Evolutionary conservation across 2,329 filamentous ascomycete genomes (phyloP), one percentile per base, ranked within the genome.

Genomic region (Penicillium aurantiogriseum): DNA sequence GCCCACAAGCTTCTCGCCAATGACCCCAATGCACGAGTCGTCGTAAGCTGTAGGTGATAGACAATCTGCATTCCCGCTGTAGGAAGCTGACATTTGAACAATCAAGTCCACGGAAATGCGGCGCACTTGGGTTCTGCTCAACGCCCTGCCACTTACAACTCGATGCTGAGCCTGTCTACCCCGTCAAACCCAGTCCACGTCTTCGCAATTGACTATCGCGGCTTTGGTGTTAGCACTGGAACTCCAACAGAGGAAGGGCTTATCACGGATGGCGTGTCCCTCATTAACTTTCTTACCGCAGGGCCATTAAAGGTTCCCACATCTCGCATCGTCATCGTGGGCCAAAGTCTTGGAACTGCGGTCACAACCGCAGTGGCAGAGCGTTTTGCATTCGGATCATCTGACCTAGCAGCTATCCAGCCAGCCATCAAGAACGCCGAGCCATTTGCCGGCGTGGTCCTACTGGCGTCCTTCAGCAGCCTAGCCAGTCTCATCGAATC

Each of bases 121-220:
- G 93, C 91, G 5, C 90, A 95, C 67, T 75, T 97, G 31, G 91
- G 88, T 19, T 90, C 95, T 72, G 86, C 85, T 58, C 83, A 87
- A 71, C 86, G 93, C 17, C 88, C 91, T 2, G 81, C 86, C 33
- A 89, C 86, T 56, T 95, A 95, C 72, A 90, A 92, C 65, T 83
- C 87, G 44, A 79, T 96, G 42, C 85, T 91, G 4, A 84, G 88
- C 51, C 85, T 87, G 3, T 89, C 88, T 2, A 83, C 83, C 0
- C 86, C 80, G 0, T 80, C 83, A 55, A 85, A 75, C 48, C 77
- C 77, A 2, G 67, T 92, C 54, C 92, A 97, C 70, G 84, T 96
- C 44, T 80, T 97, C n/a, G 85, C 91, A 39, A 86, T 96, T 67
- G 92, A 96, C 78, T 97, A 97, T 75, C 88, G 92, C 19, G 92